Conservation (phyloP, 495 filamentous ascomycete genomes). For the Aspergillus funiculosus region DNA sequence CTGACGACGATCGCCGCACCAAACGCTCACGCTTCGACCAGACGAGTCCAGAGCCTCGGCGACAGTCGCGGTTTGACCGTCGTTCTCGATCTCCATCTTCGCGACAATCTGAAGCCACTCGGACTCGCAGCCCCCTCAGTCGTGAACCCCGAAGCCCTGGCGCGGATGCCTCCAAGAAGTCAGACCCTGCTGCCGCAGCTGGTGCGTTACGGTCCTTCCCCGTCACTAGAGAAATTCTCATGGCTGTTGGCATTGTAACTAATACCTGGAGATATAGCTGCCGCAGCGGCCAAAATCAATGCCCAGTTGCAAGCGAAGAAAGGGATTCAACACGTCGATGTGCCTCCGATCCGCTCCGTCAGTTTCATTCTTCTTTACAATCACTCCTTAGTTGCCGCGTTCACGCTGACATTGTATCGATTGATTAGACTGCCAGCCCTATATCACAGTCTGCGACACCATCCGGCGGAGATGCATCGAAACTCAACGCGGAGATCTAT, state of each 20-base stretch:
- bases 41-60: slow-evolving; percentile 69
- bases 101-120: slow-evolving; percentile 53
- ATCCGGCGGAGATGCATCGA: slow-evolving; percentile 42
- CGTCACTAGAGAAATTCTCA: not conserved
- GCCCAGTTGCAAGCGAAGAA: slow-evolving; percentile 88
- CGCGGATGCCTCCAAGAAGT: slow-evolving; percentile 32
- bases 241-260: not conserved
- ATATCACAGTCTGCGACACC: slow-evolving; percentile 42
- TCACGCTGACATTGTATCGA: slow-evolving; percentile 16
- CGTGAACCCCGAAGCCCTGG: slow-evolving; percentile 51
- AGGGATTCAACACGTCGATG: slow-evolving; percentile 89
- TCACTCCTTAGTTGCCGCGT: not conserved
- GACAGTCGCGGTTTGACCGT: slow-evolving; percentile 71
- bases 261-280: slow-evolving; percentile 50
- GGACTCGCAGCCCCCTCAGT: slow-evolving; percentile 75
- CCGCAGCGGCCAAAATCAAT: slow-evolving; percentile 90
- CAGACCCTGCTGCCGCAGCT: slow-evolving; percentile 80
- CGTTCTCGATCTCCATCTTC: slow-evolving; percentile 77
- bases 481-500: slow-evolving; percentile 81
- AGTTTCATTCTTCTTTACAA: slow-evolving; percentile 10
- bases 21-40: slow-evolving; percentile 93
- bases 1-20: slow-evolving; percentile 68
- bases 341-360: slow-evolving; percentile 75
- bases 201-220: slow-evolving; percentile 44
- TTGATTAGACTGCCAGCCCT: slow-evolving; percentile 45